A percentile compares a stretch with the other conserved stretches of the same genome.
These are phyloP conservation scores for Chrysochromulina tobinii DNA, from an alignment of 78 protist genomes.

Conservation along the genomic window DNA sequence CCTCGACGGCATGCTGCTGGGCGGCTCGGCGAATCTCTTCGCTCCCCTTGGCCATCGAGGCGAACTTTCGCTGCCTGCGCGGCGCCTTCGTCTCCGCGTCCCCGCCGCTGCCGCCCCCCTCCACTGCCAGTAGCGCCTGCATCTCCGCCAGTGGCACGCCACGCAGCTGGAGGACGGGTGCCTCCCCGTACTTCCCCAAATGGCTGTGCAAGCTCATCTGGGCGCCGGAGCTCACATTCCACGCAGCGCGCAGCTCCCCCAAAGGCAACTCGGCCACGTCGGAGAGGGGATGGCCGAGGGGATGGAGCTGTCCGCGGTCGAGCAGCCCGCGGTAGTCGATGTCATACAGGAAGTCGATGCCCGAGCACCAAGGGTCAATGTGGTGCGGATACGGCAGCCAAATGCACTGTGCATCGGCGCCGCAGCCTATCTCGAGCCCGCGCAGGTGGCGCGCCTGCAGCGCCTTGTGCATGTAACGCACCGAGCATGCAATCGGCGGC, in stretches of 20 bases:
- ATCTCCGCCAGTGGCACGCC: not conserved
- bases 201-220: not conserved
- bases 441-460: conserved; percentile 1
- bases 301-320: not conserved
- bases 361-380: not conserved
- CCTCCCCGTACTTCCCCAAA: not conserved
- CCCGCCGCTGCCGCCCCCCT: no score
- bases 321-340: not conserved
- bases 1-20: no score
- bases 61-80: no score
- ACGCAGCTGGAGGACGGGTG: not conserved
- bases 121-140: not conserved
- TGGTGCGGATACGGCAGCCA: conserved; percentile 9
- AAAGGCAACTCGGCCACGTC: not conserved
- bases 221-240: not conserved
- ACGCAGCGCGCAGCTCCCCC: not conserved
- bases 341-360: not conserved
- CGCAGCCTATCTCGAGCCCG: not conserved
- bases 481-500: not conserved
- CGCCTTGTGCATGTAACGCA: not conserved
- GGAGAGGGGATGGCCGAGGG: not conserved
- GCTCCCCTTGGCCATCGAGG: no score
- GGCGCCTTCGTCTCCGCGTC: no score
- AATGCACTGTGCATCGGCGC: not conserved
- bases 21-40: no score